Evolutionary conservation across 257 asterid genomes (phyloP).

Genomic region (Solanum chiquidenum): DNA sequence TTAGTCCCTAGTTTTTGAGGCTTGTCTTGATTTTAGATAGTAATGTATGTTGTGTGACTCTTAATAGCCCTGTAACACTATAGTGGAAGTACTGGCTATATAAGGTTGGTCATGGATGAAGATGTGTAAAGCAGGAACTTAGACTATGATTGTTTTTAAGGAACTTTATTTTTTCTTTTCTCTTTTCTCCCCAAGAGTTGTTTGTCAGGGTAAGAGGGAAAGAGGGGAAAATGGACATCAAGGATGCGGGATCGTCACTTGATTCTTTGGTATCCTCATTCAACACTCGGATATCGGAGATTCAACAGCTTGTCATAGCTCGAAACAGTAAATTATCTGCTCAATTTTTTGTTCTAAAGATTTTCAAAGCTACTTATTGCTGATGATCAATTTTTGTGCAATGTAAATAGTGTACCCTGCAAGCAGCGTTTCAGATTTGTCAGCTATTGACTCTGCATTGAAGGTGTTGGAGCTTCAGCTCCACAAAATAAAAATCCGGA

Average conservation of each 20-base stretch:
- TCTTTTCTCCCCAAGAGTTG: not conserved
- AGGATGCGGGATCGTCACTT: slow-evolving; percentile 71
- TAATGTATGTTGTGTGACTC: not conserved
- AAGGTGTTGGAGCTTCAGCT: slow-evolving; percentile 90
- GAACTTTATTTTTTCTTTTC: not conserved
- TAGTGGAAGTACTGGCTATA: not conserved
- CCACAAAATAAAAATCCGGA: slow-evolving; percentile 51
- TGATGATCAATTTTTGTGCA: not conserved
- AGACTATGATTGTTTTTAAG: not conserved
- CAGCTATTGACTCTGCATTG: slow-evolving; percentile 63
- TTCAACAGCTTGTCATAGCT: slow-evolving; percentile 84
- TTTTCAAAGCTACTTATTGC: not conserved
- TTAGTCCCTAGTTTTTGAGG: not conserved
- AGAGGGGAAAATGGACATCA: slow-evolving; percentile 41
- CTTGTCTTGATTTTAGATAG: not conserved
- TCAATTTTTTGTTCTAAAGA: not conserved
- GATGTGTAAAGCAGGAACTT: not conserved
- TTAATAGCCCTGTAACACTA: not conserved
- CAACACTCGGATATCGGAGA: slow-evolving; percentile 71
- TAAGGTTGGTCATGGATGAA: not conserved
- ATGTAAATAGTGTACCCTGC: slow-evolving; percentile 65
- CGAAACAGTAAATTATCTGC: slow-evolving; percentile 54
- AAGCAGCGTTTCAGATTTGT: slow-evolving; percentile 60
- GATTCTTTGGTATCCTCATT: slow-evolving; percentile 65
- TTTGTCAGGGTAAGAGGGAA: not conserved